Evolutionary conservation across 23 red algal genomes (phyloP).

Genomic region (Gracilaria domingensis): DNA sequence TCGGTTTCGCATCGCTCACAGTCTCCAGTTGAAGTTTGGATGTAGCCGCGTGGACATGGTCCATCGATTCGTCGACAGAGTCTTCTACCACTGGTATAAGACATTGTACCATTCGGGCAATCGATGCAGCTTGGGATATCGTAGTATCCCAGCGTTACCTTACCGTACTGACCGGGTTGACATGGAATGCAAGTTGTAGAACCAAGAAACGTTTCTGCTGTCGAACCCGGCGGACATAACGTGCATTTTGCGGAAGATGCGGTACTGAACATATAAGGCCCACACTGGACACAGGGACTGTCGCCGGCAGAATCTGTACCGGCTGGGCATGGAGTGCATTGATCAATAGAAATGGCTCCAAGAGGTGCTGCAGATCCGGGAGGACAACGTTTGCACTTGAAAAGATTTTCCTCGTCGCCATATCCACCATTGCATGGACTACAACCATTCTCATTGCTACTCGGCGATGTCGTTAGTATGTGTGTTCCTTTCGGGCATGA

Average conservation of each 20-base stretch:
- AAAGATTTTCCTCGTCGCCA: constrained; percentile 13
- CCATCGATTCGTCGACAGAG: not conserved
- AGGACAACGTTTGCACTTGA: constrained; percentile 16
- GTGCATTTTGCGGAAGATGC: not conserved
- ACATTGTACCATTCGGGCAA: not conserved
- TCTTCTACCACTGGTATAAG: not conserved
- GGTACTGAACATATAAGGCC: not conserved
- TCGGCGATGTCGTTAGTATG: too few relatives aligned
- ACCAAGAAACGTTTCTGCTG: not conserved
- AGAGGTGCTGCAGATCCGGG: not conserved
- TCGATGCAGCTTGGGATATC: not conserved
- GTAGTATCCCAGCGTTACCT: not conserved
- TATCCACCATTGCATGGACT: not conserved
- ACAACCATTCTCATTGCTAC: too few relatives aligned
- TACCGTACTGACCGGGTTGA: constrained; percentile 1
- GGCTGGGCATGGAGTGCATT: not conserved
- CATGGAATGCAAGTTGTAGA: not conserved
- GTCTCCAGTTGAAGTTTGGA: not conserved
- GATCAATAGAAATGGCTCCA: not conserved
- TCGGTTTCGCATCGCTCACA: not conserved
- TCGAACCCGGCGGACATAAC: not conserved
- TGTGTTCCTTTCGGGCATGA: not conserved
- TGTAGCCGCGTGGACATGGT: not conserved
- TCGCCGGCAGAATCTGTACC: not conserved
- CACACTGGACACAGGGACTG: not conserved